Percentiles rank a stretch among this genome's conserved stretches.
Evolutionary conservation across 495 filamentous ascomycete species (phyloP).

Genomic region (Penicillium daleae): DNA sequence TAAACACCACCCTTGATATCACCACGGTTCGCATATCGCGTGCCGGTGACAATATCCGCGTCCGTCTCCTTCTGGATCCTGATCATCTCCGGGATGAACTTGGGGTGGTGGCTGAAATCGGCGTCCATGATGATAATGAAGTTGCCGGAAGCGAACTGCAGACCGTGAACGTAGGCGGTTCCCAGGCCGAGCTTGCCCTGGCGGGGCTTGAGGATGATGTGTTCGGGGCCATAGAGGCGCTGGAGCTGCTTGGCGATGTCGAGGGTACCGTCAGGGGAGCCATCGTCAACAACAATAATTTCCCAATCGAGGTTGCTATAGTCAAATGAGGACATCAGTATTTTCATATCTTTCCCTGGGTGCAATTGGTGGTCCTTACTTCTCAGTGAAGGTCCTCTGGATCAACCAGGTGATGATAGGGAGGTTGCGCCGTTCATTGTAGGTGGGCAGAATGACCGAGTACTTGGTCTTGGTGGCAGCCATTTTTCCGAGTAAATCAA

Average conservation of each 20-base stretch:
- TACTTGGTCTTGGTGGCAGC: constrained; percentile 70
- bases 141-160: constrained; percentile 85
- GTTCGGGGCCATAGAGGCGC: constrained; percentile 72
- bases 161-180: constrained; percentile 94
- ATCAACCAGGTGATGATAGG: constrained; percentile 95
- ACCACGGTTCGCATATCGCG: constrained; percentile 75
- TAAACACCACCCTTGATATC: constrained; percentile 81
- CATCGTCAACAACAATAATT: constrained; percentile 96
- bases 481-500: constrained; percentile 36
- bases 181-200: constrained; percentile 94
- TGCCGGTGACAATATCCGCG: constrained; percentile 97
- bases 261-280: constrained; percentile 93
- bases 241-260: constrained; percentile 87
- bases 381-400: constrained; percentile 83
- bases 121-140: constrained; percentile 99
- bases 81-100: constrained; percentile 93
- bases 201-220: constrained; percentile 82
- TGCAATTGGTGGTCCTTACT: constrained; percentile 36
- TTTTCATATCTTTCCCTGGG: neutral
- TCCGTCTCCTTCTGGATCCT: constrained; percentile 65
- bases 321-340: constrained; percentile 3
- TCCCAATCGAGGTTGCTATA: constrained; percentile 93
- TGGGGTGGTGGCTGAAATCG: constrained; percentile 98
- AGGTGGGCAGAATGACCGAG: constrained; percentile 95
- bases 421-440: constrained; percentile 96